Conservation (phyloP, 768 basidiomycete genomes). For the Suillus decipiens region DNA sequence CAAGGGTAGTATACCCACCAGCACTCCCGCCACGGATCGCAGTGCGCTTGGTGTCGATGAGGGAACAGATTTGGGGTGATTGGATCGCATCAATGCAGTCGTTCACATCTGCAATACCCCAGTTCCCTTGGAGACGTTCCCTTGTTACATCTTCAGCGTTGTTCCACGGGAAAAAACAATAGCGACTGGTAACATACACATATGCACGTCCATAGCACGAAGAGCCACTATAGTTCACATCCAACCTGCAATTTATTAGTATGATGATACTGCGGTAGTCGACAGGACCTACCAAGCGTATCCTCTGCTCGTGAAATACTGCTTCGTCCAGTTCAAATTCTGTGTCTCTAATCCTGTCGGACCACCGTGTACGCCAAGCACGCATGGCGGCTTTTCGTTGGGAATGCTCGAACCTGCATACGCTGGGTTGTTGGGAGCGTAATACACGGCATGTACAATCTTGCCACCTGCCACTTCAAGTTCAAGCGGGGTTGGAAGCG, state of each 20-base stretch:
- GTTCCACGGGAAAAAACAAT: neutral
- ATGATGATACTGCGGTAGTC: neutral
- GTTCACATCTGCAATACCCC: conserved; percentile 71
- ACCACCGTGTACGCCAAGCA: conserved; percentile 69
- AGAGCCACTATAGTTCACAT: conserved; percentile 77
- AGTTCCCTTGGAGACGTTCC: conserved; percentile 57
- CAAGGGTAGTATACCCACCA: conserved; percentile 72
- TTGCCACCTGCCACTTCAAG: conserved; percentile 21
- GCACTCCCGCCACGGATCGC: conserved; percentile 74
- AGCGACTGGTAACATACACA: conserved; percentile 33
- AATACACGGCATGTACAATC: conserved; percentile 59
- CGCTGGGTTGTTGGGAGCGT: conserved; percentile 60
- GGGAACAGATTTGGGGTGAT: conserved; percentile 39
- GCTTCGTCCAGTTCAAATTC: conserved; percentile 50
- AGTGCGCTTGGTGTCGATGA: conserved; percentile 64
- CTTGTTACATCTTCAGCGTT: conserved; percentile 15
- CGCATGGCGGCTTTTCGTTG: conserved; percentile 64
- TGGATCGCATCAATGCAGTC: conserved; percentile 58
- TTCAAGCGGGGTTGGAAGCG: conserved; percentile 11
- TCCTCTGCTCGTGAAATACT: conserved; percentile 69
- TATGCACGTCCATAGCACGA: conserved; percentile 72
- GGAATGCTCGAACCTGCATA: conserved; percentile 46
- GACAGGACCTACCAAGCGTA: conserved; percentile 56
- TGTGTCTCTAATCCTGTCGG: conserved; percentile 54
- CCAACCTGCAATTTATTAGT: conserved; percentile 51